Conservation (phyloP, 1,284 basidiomycete genomes). For the Cronartium quercuum region DNA sequence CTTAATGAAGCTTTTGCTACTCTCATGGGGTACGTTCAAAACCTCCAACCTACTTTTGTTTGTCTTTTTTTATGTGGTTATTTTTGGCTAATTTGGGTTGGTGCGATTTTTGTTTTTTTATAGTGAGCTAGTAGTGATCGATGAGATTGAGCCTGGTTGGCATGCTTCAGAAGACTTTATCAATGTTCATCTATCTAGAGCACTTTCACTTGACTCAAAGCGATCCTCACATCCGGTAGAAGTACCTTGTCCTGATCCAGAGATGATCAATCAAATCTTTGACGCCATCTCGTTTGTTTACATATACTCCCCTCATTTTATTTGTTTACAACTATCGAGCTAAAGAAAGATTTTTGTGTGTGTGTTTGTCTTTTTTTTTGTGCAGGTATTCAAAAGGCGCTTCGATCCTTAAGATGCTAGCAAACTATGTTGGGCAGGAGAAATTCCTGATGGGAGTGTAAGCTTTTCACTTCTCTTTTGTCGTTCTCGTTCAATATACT, state of each 20-base stretch:
- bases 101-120: neutral
- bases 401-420: slow-evolving; percentile 83
- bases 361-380: neutral
- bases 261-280: slow-evolving; percentile 79
- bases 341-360: slow-evolving; percentile 39
- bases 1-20: slow-evolving; percentile 73
- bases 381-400: slow-evolving; percentile 45
- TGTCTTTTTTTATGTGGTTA: neutral
- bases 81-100: neutral
- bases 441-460: slow-evolving; percentile 52
- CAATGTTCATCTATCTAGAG: slow-evolving; percentile 55
- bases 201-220: slow-evolving; percentile 77
- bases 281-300: slow-evolving; percentile 62
- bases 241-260: slow-evolving; percentile 79
- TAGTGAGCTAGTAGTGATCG: slow-evolving; percentile 40
- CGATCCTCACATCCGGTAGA: slow-evolving; percentile 92
- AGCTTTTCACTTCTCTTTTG: slow-evolving; percentile 58
- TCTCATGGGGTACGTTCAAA: slow-evolving; percentile 62
- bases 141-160: slow-evolving; percentile 54
- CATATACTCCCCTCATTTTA: no score
- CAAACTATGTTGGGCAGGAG: slow-evolving; percentile 80
- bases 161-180: slow-evolving; percentile 56
- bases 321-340: slow-evolving; percentile 45
- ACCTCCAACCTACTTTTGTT: no score
- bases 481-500: slow-evolving; percentile 55